Conservation (phyloP, 2,329 filamentous ascomycete genomes). For the Neophaeococcomyces aloes region DNA sequence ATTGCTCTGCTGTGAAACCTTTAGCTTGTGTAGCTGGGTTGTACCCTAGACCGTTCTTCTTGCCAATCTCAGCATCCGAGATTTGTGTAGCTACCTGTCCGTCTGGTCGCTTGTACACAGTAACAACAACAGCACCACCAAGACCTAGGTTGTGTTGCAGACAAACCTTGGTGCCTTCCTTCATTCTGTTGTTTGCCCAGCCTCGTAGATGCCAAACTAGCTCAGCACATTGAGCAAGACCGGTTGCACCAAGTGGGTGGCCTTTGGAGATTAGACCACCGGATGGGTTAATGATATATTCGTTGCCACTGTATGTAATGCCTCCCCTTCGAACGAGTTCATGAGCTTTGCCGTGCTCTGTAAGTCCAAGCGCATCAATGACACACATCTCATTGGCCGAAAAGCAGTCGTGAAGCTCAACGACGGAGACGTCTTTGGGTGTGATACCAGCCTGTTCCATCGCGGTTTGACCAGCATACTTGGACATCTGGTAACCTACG, state of each 20-base stretch:
- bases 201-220: slow-evolving; percentile 90
- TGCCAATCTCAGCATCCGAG: slow-evolving; percentile 53
- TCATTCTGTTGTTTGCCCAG: slow-evolving; percentile 83
- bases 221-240: slow-evolving; percentile 91
- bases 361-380: slow-evolving; percentile 75
- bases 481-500: slow-evolving; percentile 78
- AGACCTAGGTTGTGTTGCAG: slow-evolving; percentile 90
- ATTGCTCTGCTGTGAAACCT: slow-evolving; percentile 73
- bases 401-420: slow-evolving; percentile 95
- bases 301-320: slow-evolving; percentile 73
- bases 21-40: slow-evolving; percentile 85
- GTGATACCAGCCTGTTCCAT: slow-evolving; percentile 59
- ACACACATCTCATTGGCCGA: slow-evolving; percentile 87
- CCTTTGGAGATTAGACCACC: slow-evolving; percentile 94
- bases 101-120: slow-evolving; percentile 78
- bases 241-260: slow-evolving; percentile 79
- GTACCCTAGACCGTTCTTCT: slow-evolving; percentile 64
- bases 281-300: slow-evolving; percentile 78
- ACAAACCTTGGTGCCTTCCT: slow-evolving; percentile 57
- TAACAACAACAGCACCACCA: slow-evolving; percentile 81
- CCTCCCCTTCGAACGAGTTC: slow-evolving; percentile 78
- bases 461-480: slow-evolving; percentile 58
- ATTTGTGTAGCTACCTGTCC: slow-evolving; percentile 53
- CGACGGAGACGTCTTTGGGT: slow-evolving; percentile 63
- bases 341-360: slow-evolving; percentile 71